These are phyloP conservation scores for Rhizopus stolonifer DNA, from an alignment of 371 early-diverging fungal species.

Conservation along the genomic window DNA sequence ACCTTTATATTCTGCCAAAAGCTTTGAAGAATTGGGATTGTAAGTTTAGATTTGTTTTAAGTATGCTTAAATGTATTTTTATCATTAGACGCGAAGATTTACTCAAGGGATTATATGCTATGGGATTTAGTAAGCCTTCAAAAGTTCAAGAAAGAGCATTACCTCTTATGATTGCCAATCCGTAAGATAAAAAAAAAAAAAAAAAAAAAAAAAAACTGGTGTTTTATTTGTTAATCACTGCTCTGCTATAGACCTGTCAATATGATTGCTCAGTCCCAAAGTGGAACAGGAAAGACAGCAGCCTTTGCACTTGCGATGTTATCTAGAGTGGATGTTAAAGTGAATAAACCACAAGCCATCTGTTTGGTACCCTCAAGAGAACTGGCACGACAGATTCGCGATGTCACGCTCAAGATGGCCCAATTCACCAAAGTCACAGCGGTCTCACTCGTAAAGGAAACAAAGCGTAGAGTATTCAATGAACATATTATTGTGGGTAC, in stretches of 20 bases:
- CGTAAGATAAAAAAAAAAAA: conserved; percentile 37
- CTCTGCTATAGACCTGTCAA: conserved; percentile 36
- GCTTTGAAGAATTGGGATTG: conserved; percentile 75
- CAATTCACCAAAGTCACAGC: conserved; percentile 78
- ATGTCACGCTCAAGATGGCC: conserved; percentile 88
- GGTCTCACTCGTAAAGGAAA: conserved; percentile 79
- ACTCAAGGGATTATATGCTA: conserved; percentile 88
- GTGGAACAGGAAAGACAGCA: conserved; percentile 87
- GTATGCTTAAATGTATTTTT: not conserved
- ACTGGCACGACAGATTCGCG: conserved; percentile 94
- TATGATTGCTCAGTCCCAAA: conserved; percentile 53
- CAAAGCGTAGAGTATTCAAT: conserved; percentile 30
- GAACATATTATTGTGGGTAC: conserved; percentile 94
- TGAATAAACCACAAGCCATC: conserved; percentile 70
- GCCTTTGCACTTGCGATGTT: conserved; percentile 94
- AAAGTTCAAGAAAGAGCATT: conserved; percentile 95
- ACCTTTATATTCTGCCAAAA: conserved; percentile 73
- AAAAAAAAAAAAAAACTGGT: not conserved
- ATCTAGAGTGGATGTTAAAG: conserved; percentile 60
- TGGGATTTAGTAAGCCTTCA: conserved; percentile 89
- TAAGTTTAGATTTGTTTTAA: conserved; percentile 25
- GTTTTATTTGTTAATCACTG: not conserved
- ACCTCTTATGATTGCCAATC: conserved; percentile 76
- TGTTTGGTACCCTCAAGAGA: conserved; percentile 98
- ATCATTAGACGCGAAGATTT: conserved; percentile 45